Conservation (phyloP, 306 rosid species). For the Cicer chorassanicum region DNA sequence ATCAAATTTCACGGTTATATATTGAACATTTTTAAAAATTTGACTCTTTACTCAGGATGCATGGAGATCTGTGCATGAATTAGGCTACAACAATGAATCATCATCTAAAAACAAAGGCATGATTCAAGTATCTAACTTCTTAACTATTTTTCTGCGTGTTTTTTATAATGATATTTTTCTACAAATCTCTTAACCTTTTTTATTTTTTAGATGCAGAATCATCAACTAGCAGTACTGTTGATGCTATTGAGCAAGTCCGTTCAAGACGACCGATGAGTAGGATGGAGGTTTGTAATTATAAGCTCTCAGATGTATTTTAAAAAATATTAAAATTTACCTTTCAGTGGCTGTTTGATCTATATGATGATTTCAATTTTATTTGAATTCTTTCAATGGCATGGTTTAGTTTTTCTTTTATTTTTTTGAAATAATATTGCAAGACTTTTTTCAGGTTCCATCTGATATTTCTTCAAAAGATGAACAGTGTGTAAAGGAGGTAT, state of each 20-base stretch:
- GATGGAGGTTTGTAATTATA: constrained; percentile 73
- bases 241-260: constrained; percentile 79
- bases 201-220: constrained; percentile 58
- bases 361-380: constrained; percentile 29
- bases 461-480: constrained; percentile 63
- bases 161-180: constrained; percentile 25
- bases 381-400: constrained; percentile 27
- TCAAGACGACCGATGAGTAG: constrained; percentile 97
- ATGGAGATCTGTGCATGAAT: constrained; percentile 72
- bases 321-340: not conserved
- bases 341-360: not conserved
- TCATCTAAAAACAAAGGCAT: constrained; percentile 71
- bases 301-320: constrained; percentile 15
- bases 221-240: constrained; percentile 66
- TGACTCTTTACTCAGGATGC: constrained; percentile 58
- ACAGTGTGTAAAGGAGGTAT: constrained; percentile 61
- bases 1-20: constrained; percentile 40
- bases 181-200: constrained; percentile 35
- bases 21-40: constrained; percentile 36
- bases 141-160: constrained; percentile 30
- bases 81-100: constrained; percentile 54
- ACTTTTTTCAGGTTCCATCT: constrained; percentile 79
- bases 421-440: constrained; percentile 24
- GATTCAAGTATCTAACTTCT: constrained; percentile 41
- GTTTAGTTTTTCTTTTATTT: not conserved